Evolutionary conservation across 2,329 filamentous ascomycete genomes (phyloP), one percentile per base, ranked within the genome.

Genomic region (Aspergillus pseudonomiae): DNA sequence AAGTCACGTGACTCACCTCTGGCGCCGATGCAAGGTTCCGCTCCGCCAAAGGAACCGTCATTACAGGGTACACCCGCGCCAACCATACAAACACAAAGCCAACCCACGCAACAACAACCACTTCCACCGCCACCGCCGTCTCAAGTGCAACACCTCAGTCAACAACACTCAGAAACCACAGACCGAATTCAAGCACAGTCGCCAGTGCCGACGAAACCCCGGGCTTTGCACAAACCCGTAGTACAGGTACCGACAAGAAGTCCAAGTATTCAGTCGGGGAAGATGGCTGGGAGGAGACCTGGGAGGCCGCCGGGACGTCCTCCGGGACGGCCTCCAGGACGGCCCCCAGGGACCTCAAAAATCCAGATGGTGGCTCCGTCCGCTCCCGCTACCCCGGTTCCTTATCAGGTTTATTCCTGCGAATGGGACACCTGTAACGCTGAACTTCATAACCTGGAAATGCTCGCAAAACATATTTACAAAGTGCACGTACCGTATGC

Each of bases 361-460:
- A 34, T 72, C 6, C 68, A 71, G 56, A 60, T 72, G 46, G 67
- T 68, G 1, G 63, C 74, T 30, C 64, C 67, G 6, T 39, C 57
- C 1, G 64, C 58, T 34, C 45, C 56, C 1, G 63, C 58, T 32
- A 63, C 63, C 11, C 60, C 34, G 10, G 60, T 70, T 7, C 50
- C 69, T 6, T 78, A 76, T 58, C 71, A 66, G 55, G 80, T 85
- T 6, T 90, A 83, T 71, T 79, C 80, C 60, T 91, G 88, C 74
- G 73, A 78, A 48, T 90, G 88, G 88, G 75, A 81, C 58, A 74
- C 77, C 1, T 91, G 88, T 71, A 74, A 75, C 4, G 83, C 85
- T 0, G 81, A 88, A 66, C 76, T 90, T 6, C 88, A 90, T 73
- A 90, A 89, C 67, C 73, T 89, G 16, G 82, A 84, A 10, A 86